phyloP scores from a whole-genome alignment of 805 yeast genomes.

The Candida pseudoglaebosa region DNA sequence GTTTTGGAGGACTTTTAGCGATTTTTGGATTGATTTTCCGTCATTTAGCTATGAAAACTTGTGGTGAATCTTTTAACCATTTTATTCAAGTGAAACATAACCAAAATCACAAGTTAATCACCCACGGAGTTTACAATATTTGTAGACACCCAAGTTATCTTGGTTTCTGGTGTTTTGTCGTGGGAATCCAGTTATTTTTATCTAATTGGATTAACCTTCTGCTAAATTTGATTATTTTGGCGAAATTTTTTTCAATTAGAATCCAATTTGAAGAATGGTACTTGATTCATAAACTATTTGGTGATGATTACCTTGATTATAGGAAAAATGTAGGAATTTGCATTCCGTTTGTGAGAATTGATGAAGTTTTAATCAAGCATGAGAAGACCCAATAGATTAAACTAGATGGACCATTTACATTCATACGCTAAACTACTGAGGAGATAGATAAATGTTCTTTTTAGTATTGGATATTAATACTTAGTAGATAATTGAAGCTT shows the following conservation, averaged over 20 bases:
- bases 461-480: too few species aligned
- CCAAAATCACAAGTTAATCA: conserved; percentile 18
- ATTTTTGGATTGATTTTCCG: conserved; percentile 24
- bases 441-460: too few species aligned
- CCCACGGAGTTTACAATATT: conserved; percentile 27
- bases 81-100: conserved; percentile 19
- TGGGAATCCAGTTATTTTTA: conserved; percentile 28
- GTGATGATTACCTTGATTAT: conserved; percentile 25
- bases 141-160: conserved; percentile 37
- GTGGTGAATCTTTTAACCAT: conserved; percentile 36
- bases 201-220: conserved; percentile 19
- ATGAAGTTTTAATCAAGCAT: not conserved
- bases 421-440: not conserved
- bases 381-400: not conserved
- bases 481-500: too few species aligned
- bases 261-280: conserved; percentile 34
- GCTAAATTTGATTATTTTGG: conserved; percentile 15
- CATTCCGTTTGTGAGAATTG: conserved; percentile 22
- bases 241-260: conserved; percentile 24
- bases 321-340: conserved; percentile 18
- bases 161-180: conserved; percentile 32
- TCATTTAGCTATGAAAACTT: conserved; percentile 25
- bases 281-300: conserved; percentile 22
- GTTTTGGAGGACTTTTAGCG: conserved; percentile 15
- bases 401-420: not conserved